Base-by-base conservation (phyloP, 1,139 yeast genomes). In the Kodamaea fungicola region DNA sequence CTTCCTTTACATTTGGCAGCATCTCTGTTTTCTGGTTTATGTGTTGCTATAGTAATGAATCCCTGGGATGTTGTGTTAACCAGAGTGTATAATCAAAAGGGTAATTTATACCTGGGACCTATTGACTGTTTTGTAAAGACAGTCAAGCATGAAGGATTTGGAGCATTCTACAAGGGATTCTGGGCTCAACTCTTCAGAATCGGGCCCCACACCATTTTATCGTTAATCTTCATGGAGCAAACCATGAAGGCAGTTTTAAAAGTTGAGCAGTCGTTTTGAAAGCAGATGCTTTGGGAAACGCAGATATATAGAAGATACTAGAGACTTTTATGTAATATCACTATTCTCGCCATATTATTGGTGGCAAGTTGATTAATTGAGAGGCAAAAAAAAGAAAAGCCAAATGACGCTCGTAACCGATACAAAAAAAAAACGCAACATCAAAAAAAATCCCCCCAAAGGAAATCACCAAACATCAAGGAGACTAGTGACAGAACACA, bases 1-100 rank as follows among this genome's bases (percentile, higher is more conserved):
- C 76, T 94, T 5, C 67, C 73, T 2, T 68, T 85, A 46, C 96
- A 89, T 59, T 72, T 92, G 47, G 50, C 76, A 9, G 79, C 97
- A 1, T 81, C 94, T 27, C 78, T 94, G 1, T 67, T 76, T 46
- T 83, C 96, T 6, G 98, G 98, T 32, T 62, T 89, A 35, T 97
- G 96, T 46, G 97, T 92, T 23, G 92, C 95, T 38, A 71, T 90
- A 26, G 96, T 87, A 28, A 90, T 94, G 97, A 90, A 89, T 59
- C 97, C 97, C 12, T 88, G 96, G 80, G 98, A 92, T 60, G 97
- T 92, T 38, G 77, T 92, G 38, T 71, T 92, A 64, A 92, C 98
- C 2, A 76, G 98, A 65, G 83, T 94, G 61, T 92, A 90, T 64
- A 92, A 92, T 62, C 97, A 92, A 60, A 87, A 83, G 62, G 96